Evolutionary conservation across 2,329 filamentous ascomycete species (phyloP), one percentile per base, ranked within the genome.

Genomic region (Penicillium sp.): DNA sequence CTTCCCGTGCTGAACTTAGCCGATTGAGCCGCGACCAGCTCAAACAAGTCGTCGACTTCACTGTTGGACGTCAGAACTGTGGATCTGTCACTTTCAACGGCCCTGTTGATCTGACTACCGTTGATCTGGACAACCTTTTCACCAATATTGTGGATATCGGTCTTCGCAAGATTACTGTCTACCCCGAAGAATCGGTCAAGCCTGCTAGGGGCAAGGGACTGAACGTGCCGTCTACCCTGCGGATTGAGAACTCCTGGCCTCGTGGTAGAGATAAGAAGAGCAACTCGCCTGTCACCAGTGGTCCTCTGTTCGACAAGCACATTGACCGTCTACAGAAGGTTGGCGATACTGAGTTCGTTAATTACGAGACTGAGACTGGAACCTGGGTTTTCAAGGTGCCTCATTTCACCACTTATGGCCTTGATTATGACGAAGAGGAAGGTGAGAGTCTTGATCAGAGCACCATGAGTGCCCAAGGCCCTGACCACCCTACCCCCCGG

Each of bases 381-480:
- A 79, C 87, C 41, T 98, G 94, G 94, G 80, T 81, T 13, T 98
- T 98, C 73, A 82, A 77, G 9, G 93, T 98, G n/a, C 83, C 91
- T 62, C 93, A 98, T 69, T 98, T 94, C 68, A 97, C 91, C 1
- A 95, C 89, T 1, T 98, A 98, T 64, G 90, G 87, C 35, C 77
- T 97, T 47, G 85, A 91, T 56, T 88, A 87, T 45, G 87, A 89
- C 44, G 82, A 80, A 7, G 77, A 75, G 7, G 81, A 81, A 59
- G 75, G 76, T 53, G 70, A 74, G 70, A 64, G 67, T 72, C 62
- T 72, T 72, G 70, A 71, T 50, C 72, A 75, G 62, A 78, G 75
- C 68, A 72, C 71, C 54, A 65, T 77, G 48, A 76, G 72, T 68
- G 71, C 69, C 19, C 29, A 39, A 58, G 73, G 69, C 57, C 76